Conservation (phyloP, 2,329 filamentous ascomycete genomes). For the Coniella lustricola region DNA sequence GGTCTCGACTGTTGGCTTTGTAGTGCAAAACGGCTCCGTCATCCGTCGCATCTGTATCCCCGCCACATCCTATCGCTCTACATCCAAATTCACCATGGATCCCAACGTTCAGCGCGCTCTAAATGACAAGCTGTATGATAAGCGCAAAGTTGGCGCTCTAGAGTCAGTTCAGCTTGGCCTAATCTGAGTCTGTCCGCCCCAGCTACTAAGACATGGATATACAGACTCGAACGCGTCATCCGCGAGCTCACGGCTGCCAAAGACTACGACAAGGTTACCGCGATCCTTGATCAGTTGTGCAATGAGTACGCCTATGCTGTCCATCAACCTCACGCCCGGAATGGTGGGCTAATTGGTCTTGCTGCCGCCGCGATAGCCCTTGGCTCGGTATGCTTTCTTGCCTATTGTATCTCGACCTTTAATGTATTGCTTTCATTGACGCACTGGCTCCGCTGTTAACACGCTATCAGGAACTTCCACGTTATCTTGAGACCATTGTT, state of each 20-base stretch:
- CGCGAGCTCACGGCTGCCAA: conserved; percentile 71
- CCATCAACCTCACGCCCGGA: conserved; percentile 91
- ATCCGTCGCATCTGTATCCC: neutral
- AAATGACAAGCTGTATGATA: conserved; percentile 98
- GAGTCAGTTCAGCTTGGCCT: conserved; percentile 58
- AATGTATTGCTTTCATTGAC: neutral
- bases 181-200: neutral
- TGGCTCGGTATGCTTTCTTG: conserved; percentile 61
- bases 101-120: conserved; percentile 79
- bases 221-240: conserved; percentile 81
- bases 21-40: neutral
- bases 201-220: conserved; percentile 2
- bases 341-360: conserved; percentile 91
- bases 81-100: conserved; percentile 57
- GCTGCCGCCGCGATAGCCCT: conserved; percentile 94
- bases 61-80: too few species aligned
- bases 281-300: conserved; percentile 91
- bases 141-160: conserved; percentile 90
- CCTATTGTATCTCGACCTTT: neutral
- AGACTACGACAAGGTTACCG: conserved; percentile 74
- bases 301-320: conserved; percentile 97
- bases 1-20: too few species aligned
- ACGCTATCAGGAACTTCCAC: conserved; percentile 67
- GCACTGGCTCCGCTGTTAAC: neutral
- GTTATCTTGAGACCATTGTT: conserved; percentile 88